Evolutionary conservation across 352 stramenopile species (phyloP).

Genomic region (Pythium aquatile): DNA sequence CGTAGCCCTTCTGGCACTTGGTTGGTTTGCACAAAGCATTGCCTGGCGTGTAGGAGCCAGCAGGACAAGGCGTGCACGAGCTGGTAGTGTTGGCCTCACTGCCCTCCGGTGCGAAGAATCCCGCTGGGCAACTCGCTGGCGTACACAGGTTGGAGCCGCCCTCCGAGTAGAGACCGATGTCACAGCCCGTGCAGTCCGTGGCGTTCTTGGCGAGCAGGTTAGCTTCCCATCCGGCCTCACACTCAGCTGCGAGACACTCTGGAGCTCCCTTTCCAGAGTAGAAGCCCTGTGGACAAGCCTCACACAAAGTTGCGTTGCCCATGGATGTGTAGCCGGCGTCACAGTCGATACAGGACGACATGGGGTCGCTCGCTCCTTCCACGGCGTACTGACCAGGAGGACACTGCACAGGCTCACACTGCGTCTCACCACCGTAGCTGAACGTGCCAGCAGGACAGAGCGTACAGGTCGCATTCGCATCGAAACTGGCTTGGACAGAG

Average conservation of each 20-base stretch:
- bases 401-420: conserved; percentile 39
- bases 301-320: conserved; percentile 38
- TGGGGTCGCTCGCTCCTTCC: conserved; percentile 29
- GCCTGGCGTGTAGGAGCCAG: conserved; percentile 39
- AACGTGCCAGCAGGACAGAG: conserved; percentile 34
- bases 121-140: conserved; percentile 36
- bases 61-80: conserved; percentile 32
- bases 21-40: conserved; percentile 38
- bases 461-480: conserved; percentile 33
- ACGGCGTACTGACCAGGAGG: conserved; percentile 27
- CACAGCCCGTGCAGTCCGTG: conserved; percentile 43
- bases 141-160: conserved; percentile 33
- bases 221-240: conserved; percentile 38
- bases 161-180: conserved; percentile 40
- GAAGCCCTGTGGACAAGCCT: conserved; percentile 32
- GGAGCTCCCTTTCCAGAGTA: conserved; percentile 27
- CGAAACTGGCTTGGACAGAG: conserved; percentile 18
- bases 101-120: conserved; percentile 35
- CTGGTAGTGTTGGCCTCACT: conserved; percentile 25
- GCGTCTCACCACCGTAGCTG: conserved; percentile 29
- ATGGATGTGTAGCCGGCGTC: conserved; percentile 34
- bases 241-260: conserved; percentile 33
- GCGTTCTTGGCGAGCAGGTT: conserved; percentile 37
- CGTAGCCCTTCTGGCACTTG: conserved; percentile 36
- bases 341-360: conserved; percentile 32